Evolutionary conservation across 1,284 basidiomycete species (phyloP).

Genomic region (Volvariella surrecta): DNA sequence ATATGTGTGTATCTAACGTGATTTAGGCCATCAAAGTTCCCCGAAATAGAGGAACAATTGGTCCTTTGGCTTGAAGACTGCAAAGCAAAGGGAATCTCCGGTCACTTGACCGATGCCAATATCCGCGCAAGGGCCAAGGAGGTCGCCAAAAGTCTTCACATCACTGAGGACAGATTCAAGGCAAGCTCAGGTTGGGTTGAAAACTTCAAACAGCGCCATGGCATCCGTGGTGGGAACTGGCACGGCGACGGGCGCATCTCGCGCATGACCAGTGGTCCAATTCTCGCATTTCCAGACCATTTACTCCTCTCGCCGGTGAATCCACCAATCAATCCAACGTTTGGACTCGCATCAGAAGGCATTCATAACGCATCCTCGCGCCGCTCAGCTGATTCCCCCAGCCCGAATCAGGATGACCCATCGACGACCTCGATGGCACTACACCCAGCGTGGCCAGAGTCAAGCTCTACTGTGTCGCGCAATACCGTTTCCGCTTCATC

Average conservation of each 20-base stretch:
- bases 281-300: background rate
- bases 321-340: background rate
- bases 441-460: slow-evolving; percentile 13
- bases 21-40: slow-evolving; percentile 66
- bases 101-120: slow-evolving; percentile 53
- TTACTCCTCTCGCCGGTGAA: background rate
- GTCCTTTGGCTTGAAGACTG: slow-evolving; percentile 52
- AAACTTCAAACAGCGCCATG: slow-evolving; percentile 80
- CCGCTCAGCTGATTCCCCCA: background rate
- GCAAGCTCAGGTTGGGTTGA: slow-evolving; percentile 88
- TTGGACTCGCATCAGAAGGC: background rate
- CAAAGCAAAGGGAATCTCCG: slow-evolving; percentile 33
- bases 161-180: slow-evolving; percentile 73
- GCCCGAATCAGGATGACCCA: slow-evolving; percentile 6
- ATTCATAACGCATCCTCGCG: background rate
- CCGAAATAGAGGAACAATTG: slow-evolving; percentile 63
- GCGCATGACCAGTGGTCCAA: background rate
- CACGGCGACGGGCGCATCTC: slow-evolving; percentile 23
- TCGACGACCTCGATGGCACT: slow-evolving; percentile 9
- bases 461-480: slow-evolving; percentile 6
- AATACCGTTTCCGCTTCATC: slow-evolving; percentile 15
- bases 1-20: slow-evolving; percentile 6
- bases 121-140: slow-evolving; percentile 69
- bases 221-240: slow-evolving; percentile 62
- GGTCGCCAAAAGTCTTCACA: slow-evolving; percentile 49